Base-by-base conservation (phyloP, 139 green algal genomes). In the Tetraselmis striata region DNA sequence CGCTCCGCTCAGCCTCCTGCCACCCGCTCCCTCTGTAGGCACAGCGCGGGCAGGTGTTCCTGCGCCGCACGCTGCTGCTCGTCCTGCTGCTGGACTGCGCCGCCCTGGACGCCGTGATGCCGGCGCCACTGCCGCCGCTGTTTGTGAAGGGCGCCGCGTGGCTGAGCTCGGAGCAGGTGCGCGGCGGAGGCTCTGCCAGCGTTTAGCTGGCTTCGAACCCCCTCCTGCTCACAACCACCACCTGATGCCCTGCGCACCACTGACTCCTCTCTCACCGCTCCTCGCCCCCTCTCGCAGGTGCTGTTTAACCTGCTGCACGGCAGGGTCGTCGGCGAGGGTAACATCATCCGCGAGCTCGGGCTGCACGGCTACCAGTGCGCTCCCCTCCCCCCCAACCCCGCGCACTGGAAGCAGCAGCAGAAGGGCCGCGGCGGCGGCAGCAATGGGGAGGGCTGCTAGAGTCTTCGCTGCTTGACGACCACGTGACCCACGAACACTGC, bases 31-130 rank as follows among this genome's bases (percentile, higher is more conserved):
- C n/a, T n/a, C n/a, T 83, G 82, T 88, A 95, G 93, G 82, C 59
- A 1, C 84, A 90, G 23, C 81, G 92, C 31, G 88, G 87, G 0
- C 81, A 84, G 25, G 59, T 92, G 23, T 81, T 96, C 30, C 79
- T 98, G 24, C 94, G 94, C 80, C 91, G 92, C 23, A 85, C 95
- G 30, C 87, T 98, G 81, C 88, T 95, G 82, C 83, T 97, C 45
- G 90, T 93, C 18, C 82, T 94, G 59, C 88, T 98, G 29, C 86
- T 98, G 77, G 94, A 98, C 87, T 78, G 81, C 2, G 87, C 84
- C 1, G n/a, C 31, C 28, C 2, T 59, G 76, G 45, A 82, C 2
- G 79, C 30, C 24, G 30, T 29, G 31, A 76, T 78, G 27, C 75
- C 79, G 24, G 26, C 27, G 23, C 22, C 45, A 28, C 2, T 77